phyloP scores from a whole-genome alignment of 345 rosid species.

The Salix udensis region DNA sequence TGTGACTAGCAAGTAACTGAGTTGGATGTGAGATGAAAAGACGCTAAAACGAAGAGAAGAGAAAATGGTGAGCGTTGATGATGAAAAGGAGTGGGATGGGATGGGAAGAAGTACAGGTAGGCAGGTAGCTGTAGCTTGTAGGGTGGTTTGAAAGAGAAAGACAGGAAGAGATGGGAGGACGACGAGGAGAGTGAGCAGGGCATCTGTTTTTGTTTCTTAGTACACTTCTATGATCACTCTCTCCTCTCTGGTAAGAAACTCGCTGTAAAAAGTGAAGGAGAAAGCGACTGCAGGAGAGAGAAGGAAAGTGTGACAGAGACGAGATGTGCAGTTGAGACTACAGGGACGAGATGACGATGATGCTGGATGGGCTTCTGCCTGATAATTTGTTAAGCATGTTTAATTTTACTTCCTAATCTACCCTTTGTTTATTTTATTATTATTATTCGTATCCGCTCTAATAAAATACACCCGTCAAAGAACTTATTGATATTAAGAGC shows the following conservation, averaged over 20 bases:
- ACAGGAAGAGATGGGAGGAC: slow-evolving; percentile 12
- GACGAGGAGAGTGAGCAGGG: slow-evolving; percentile 2
- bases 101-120: not conserved
- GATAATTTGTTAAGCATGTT: not conserved
- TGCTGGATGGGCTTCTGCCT: not conserved
- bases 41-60: not conserved
- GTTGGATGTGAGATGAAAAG: not conserved
- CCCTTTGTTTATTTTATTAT: not conserved
- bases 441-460: too few relatives aligned
- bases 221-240: too few relatives aligned
- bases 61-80: not conserved
- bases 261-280: slow-evolving; percentile 21
- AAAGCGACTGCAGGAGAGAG: slow-evolving; percentile 8
- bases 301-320: slow-evolving; percentile 3
- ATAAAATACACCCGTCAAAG: too few relatives aligned
- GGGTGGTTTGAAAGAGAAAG: slow-evolving; percentile 13
- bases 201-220: slow-evolving; percentile 9
- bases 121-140: not conserved
- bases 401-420: not conserved
- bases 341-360: not conserved
- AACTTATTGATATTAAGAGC: too few relatives aligned
- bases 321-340: not conserved
- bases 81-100: not conserved
- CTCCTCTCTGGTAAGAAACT: slow-evolving; percentile 9
- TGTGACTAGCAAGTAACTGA: not conserved